Evolutionary conservation across 371 early-diverging fungal species (phyloP).

Genomic region (Circinella umbellata): DNA sequence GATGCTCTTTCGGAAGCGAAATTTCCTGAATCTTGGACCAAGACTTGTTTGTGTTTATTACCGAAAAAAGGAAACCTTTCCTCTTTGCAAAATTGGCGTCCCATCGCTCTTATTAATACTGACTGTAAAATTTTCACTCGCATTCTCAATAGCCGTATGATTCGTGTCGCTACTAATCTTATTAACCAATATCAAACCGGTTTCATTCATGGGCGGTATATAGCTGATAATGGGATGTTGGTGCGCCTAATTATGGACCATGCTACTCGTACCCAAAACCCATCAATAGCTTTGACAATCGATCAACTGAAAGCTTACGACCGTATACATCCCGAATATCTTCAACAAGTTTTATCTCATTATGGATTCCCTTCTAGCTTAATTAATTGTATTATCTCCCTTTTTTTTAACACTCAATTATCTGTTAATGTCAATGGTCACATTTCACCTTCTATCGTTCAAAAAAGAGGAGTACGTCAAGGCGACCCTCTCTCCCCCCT

Average conservation of each 20-base stretch:
- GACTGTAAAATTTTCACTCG: conserved; percentile 25
- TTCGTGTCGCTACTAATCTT: background rate
- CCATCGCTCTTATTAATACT: conserved; percentile 23
- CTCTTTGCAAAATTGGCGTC: conserved; percentile 30
- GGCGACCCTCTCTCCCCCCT: conserved; percentile 25
- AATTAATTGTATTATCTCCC: background rate
- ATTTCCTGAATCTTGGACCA: too few species aligned
- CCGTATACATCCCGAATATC: conserved; percentile 8
- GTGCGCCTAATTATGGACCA: conserved; percentile 10
- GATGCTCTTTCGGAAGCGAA: too few species aligned
- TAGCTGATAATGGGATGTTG: conserved; percentile 20
- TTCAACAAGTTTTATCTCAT: background rate
- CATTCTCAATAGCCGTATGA: conserved; percentile 13
- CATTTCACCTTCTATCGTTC: conserved; percentile 8
- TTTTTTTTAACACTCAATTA: conserved; percentile 20
- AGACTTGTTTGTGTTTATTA: too few species aligned
- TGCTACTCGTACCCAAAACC: background rate
- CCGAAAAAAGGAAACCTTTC: too few species aligned
- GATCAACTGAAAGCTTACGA: conserved; percentile 23
- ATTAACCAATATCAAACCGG: conserved; percentile 21
- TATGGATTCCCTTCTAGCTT: conserved; percentile 7
- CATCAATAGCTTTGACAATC: conserved; percentile 10
- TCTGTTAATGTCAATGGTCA: conserved; percentile 25
- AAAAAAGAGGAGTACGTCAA: conserved; percentile 18
- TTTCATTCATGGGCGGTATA: conserved; percentile 14